Conservation (phyloP, 257 asterid species). For the Solanum lycopersicoides region DNA sequence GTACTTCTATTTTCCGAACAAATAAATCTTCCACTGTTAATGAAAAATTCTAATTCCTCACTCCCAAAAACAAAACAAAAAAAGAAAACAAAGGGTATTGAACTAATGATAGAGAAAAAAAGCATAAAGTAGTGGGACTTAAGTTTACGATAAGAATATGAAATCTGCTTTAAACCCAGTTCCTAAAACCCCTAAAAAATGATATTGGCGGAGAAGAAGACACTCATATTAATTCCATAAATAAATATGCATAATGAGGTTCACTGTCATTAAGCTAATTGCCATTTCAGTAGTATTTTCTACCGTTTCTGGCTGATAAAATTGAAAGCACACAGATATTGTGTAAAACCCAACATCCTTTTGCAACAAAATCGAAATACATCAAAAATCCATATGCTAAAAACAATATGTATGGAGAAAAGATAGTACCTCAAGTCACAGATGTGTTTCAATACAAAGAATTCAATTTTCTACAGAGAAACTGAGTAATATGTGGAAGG, state of each 20-base stretch:
- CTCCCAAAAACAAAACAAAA: neutral
- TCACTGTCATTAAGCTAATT: conserved; percentile 60
- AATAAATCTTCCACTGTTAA: neutral
- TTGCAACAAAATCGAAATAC: neutral
- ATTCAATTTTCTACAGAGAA: neutral
- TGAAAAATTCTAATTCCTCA: neutral
- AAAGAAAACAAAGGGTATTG: neutral
- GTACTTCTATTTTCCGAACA: neutral
- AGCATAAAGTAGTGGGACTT: neutral
- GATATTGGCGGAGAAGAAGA: neutral
- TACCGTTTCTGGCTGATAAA: conserved; percentile 69
- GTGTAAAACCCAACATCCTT: neutral
- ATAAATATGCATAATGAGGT: conserved; percentile 39
- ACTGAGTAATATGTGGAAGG: neutral
- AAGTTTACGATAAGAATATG: neutral
- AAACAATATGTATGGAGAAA: neutral
- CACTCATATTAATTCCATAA: neutral
- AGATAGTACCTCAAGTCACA: neutral
- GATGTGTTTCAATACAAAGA: neutral
- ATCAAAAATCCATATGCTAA: neutral
- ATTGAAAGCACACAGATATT: neutral
- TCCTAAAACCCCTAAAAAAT: neutral
- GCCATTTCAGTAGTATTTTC: conserved; percentile 79
- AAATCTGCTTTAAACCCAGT: neutral
- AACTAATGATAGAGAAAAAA: neutral